Conservation (phyloP, 140 eudicot genomes). For the Anethum foeniculum region DNA sequence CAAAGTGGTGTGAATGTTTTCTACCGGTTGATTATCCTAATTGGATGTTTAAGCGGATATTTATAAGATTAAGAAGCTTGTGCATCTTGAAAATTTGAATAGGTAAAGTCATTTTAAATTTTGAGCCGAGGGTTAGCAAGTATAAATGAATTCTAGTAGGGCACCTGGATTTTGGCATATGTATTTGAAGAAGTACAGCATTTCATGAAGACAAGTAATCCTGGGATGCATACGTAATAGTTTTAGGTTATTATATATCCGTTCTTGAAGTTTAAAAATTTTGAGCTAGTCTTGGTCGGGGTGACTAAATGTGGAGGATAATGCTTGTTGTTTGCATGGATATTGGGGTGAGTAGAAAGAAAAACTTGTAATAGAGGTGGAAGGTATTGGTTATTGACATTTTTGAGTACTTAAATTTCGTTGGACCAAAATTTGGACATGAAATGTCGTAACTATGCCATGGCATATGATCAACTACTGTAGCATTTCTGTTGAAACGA, state of each 20-base stretch:
- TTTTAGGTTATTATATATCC: not conserved
- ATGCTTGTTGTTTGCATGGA: not conserved
- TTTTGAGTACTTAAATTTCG: not conserved
- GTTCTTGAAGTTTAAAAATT: not conserved
- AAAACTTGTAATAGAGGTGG: not conserved
- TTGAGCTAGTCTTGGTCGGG: not conserved
- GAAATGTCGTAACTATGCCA: not conserved
- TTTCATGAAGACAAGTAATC: not conserved
- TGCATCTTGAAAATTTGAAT: not conserved
- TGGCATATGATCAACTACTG: not conserved
- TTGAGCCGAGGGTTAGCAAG: not conserved
- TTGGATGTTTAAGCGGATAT: not conserved
- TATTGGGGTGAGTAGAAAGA: not conserved
- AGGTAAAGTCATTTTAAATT: not conserved
- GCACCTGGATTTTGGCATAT: not conserved
- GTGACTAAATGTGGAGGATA: not conserved
- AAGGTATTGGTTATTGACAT: not conserved
- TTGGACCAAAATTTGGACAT: not conserved
- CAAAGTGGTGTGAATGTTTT: not conserved
- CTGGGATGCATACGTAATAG: not conserved
- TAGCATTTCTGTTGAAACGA: not conserved
- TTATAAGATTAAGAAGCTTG: not conserved
- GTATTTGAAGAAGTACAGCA: not conserved
- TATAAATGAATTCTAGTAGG: not conserved
- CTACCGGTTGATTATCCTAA: not conserved